Evolutionary conservation across 768 basidiomycete species (phyloP).

Genomic region (Coprinopsis strossmayeri): DNA sequence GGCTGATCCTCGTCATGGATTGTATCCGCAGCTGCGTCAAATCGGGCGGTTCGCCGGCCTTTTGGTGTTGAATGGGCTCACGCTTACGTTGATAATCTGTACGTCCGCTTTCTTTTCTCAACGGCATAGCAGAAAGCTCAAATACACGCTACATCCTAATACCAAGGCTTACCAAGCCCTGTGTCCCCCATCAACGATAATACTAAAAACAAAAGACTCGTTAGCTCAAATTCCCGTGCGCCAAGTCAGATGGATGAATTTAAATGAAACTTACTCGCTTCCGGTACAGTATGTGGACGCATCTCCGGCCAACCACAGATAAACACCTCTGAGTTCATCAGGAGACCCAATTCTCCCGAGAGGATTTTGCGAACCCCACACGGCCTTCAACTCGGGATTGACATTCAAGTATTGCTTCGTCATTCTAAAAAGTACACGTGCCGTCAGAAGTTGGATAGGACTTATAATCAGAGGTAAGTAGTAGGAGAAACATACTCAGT

Average conservation of each 20-base stretch:
- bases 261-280: constrained; percentile 43
- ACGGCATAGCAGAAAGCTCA: no score
- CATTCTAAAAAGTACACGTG: no score
- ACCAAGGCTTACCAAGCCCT: constrained; percentile 23
- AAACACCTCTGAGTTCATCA: constrained; percentile 63
- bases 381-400: constrained; percentile 43
- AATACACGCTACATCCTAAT: no score
- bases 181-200: constrained; percentile 21
- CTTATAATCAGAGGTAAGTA: not conserved
- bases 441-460: not conserved
- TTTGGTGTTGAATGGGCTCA: no score
- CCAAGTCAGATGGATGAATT: not conserved
- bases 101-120: no score
- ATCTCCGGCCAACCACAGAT: constrained; percentile 60
- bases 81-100: no score
- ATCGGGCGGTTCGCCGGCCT: no score
- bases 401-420: constrained; percentile 29
- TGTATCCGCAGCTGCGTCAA: no score
- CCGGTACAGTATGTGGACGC: constrained; percentile 72
- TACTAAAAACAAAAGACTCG: no score
- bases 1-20: no score
- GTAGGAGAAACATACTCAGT: constrained; percentile 39
- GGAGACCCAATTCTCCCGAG: constrained; percentile 59
- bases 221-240: not conserved
- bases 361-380: constrained; percentile 60